Conservation (phyloP, 306 rosid genomes). For the Lablab purpureus region DNA sequence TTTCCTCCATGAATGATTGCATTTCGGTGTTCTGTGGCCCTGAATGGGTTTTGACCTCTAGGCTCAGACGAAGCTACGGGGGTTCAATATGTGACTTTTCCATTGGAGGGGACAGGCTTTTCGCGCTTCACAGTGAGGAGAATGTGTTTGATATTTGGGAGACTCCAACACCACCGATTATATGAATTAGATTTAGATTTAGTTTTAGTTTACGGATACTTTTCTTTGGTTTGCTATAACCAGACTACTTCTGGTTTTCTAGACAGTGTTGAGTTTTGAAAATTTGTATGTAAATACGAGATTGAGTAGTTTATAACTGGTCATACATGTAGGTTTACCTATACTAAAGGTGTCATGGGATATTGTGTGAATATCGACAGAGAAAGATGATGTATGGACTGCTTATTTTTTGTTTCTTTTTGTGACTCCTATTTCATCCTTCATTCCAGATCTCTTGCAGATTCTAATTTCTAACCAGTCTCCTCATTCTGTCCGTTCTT, state of each 20-base stretch:
- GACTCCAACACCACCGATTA: constrained; percentile 77
- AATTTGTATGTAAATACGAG: constrained; percentile 41
- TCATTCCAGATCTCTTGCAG: constrained; percentile 33
- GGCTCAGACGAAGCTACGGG: constrained; percentile 81
- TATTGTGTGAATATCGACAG: constrained; percentile 42
- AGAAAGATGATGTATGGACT: constrained; percentile 36
- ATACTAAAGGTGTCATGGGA: constrained; percentile 30
- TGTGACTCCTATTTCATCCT: constrained; percentile 33
- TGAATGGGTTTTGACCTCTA: constrained; percentile 86
- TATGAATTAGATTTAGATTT: constrained; percentile 43
- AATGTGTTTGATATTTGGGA: constrained; percentile 98
- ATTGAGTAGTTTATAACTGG: constrained; percentile 35
- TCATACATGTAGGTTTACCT: constrained; percentile 34
- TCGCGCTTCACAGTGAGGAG: constrained; percentile 91
- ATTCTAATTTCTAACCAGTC: constrained; percentile 36
- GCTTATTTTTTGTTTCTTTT: constrained; percentile 31
- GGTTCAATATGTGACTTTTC: constrained; percentile 97
- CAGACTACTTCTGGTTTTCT: constrained; percentile 42
- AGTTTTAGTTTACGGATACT: constrained; percentile 34
- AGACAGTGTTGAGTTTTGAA: constrained; percentile 27
- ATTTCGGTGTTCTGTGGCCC: constrained; percentile 94
- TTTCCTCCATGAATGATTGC: constrained; percentile 93
- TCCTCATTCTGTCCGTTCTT: constrained; percentile 16
- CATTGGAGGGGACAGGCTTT: constrained; percentile 94
- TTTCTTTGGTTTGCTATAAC: constrained; percentile 39